phyloP scores from a whole-genome alignment of 139 green algal species.

The Trebouxia sp. region DNA sequence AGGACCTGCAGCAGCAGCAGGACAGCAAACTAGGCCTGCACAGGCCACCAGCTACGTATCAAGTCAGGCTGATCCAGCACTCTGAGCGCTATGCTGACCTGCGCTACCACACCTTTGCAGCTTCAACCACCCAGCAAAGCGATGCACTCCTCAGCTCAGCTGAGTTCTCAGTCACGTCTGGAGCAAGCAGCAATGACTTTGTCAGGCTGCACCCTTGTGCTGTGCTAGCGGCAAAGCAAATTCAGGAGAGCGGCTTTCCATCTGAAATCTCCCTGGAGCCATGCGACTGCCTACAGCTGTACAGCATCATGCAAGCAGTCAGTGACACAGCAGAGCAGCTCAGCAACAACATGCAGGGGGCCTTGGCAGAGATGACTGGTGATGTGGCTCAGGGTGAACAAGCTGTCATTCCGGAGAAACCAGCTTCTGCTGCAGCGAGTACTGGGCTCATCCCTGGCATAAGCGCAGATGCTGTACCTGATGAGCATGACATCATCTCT shows the following conservation, averaged over 20 bases:
- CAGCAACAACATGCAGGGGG: conserved; percentile 5
- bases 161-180: too few relatives aligned
- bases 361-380: too few relatives aligned
- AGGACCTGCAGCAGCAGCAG: conserved; percentile 40
- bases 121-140: not conserved
- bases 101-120: conserved; percentile 32
- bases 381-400: too few relatives aligned
- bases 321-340: not conserved
- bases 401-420: too few relatives aligned
- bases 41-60: conserved; percentile 3
- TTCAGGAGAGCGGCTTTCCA: conserved; percentile 21
- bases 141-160: too few relatives aligned
- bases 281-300: conserved; percentile 16
- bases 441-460: too few relatives aligned
- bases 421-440: too few relatives aligned
- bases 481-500: conserved; percentile 3
- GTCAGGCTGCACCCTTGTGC: conserved; percentile 38
- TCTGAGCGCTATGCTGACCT: conserved; percentile 54
- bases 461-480: too few relatives aligned
- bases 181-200: not conserved
- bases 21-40: conserved; percentile 26
- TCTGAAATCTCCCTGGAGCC: conserved; percentile 3
- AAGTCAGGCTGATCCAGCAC: conserved; percentile 51
- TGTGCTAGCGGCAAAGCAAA: conserved; percentile 21
- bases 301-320: not conserved